Conservation (phyloP, 179 eudicot genomes). For the Beta macrorhiza region DNA sequence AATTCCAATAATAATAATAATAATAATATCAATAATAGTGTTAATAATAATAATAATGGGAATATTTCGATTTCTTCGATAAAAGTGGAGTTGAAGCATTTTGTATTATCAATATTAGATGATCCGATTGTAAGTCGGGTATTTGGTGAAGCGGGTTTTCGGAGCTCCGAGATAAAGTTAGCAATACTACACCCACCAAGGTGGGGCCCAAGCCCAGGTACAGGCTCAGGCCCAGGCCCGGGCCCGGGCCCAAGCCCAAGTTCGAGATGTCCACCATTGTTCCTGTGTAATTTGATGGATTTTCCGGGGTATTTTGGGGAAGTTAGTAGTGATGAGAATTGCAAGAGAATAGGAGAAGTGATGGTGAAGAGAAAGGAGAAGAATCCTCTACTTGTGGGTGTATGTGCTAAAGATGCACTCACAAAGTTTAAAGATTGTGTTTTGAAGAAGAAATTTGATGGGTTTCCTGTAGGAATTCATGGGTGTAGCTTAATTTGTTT, state of each 20-base stretch:
- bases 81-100: slow-evolving; percentile 76
- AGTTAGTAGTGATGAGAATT: slow-evolving; percentile 36
- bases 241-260: background rate
- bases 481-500: slow-evolving; percentile 46
- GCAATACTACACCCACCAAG: slow-evolving; percentile 59
- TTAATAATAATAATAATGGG: slow-evolving; percentile 9
- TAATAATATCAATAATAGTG: background rate
- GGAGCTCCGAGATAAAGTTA: slow-evolving; percentile 64
- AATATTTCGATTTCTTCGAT: slow-evolving; percentile 41
- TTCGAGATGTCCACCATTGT: slow-evolving; percentile 53
- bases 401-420: slow-evolving; percentile 56
- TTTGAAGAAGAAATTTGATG: slow-evolving; percentile 29
- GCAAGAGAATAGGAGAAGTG: slow-evolving; percentile 53
- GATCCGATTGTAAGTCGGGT: slow-evolving; percentile 91
- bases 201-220: background rate
- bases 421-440: slow-evolving; percentile 40
- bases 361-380: slow-evolving; percentile 40
- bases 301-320: slow-evolving; percentile 25
- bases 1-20: background rate
- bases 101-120: slow-evolving; percentile 74
- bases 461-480: slow-evolving; percentile 40
- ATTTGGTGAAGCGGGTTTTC: slow-evolving; percentile 81
- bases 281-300: slow-evolving; percentile 52
- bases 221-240: background rate
- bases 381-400: slow-evolving; percentile 76